Conservation (phyloP, 2,329 filamentous ascomycete species). For the Pseudogymnoascus sp. region DNA sequence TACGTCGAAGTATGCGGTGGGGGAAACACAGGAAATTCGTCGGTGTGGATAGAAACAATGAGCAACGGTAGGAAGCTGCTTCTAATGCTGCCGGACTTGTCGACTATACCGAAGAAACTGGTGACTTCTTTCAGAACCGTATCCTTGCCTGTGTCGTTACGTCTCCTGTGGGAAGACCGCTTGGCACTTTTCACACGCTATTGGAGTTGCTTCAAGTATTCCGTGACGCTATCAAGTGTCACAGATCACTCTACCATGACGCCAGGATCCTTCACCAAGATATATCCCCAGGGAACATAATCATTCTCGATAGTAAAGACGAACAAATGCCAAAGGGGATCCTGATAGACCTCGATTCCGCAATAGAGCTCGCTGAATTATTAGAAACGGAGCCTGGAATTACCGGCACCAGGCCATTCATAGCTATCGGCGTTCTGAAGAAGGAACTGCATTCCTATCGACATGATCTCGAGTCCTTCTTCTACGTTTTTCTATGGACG, state of each 20-base stretch:
- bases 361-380: slow-evolving; percentile 15
- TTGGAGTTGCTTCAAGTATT: background rate
- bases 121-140: background rate
- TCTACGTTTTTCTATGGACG: slow-evolving; percentile 24
- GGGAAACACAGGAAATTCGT: background rate
- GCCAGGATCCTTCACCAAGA: background rate
- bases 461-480: slow-evolving; percentile 24
- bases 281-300: background rate
- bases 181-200: background rate
- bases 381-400: slow-evolving; percentile 10
- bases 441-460: slow-evolving; percentile 21
- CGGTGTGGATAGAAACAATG: background rate
- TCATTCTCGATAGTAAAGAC: slow-evolving; percentile 19
- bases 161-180: background rate
- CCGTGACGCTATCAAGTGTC: background rate
- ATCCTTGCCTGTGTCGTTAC: background rate
- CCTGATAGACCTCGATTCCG: slow-evolving; percentile 24
- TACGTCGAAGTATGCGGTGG: background rate
- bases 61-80: background rate
- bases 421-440: slow-evolving; percentile 23
- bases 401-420: slow-evolving; percentile 21
- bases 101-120: background rate
- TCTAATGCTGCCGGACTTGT: background rate
- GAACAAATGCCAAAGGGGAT: slow-evolving; percentile 18
- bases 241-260: background rate